Evolutionary conservation across 345 rosid genomes (phyloP).

Genomic region (Eucalyptus erythrocorys): DNA sequence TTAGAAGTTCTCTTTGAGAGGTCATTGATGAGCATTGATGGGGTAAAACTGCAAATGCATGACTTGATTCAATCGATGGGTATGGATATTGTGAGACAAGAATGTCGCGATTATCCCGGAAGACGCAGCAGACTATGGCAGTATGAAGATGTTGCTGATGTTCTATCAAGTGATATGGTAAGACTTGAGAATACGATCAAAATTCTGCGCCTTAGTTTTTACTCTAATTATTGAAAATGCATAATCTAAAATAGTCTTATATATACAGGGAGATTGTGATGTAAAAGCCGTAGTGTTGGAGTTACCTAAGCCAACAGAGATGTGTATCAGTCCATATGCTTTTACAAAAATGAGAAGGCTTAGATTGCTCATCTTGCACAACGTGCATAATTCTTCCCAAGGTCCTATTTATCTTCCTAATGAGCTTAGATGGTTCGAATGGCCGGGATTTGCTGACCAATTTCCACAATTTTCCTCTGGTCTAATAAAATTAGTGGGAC

Average conservation of each 20-base stretch:
- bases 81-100: neutral
- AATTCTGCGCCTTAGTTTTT: accelerated
- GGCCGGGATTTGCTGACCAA: accelerated
- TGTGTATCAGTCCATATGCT: accelerated
- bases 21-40: no score
- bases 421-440: no score
- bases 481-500: no score
- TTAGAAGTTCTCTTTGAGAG: accelerated
- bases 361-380: no score
- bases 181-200: accelerated
- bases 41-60: neutral
- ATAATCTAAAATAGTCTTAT: no score
- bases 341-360: neutral
- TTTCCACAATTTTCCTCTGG: no score
- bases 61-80: neutral
- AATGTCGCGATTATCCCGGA: neutral
- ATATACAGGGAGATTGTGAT: neutral
- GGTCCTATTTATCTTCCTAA: no score
- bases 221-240: accelerated
- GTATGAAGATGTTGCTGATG: neutral
- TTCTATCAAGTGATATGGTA: accelerated
- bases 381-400: no score
- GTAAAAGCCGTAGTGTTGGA: neutral
- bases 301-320: accelerated
- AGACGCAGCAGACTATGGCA: accelerated